Base-by-base conservation (phyloP, 2,329 filamentous ascomycete genomes). In the Plectosphaerella plurivora region DNA sequence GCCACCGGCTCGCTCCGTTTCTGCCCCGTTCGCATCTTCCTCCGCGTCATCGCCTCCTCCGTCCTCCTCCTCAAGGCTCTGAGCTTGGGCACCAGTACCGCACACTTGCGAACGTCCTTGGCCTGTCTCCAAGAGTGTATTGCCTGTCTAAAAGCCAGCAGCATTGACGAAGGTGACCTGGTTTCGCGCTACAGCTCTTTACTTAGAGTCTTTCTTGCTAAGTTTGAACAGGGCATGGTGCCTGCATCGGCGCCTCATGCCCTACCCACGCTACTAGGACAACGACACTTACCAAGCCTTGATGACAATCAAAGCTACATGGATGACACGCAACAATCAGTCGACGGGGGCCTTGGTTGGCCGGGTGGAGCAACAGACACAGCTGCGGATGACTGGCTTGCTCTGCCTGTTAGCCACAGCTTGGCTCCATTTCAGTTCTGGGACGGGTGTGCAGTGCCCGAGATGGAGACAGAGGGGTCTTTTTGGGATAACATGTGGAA, bases 21-120 rank as follows among this genome's bases (percentile, higher is more conserved):
- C 55, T 77, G 73, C 0, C 79, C 79, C 0, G 75, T 80, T 2
- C 68, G 78, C 16, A 76, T 81, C 14, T 79, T 79, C 51, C 63
- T 81, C 3, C 73, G 78, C 22, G 74, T 81, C 45, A 79, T 76
- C 3, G 78, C 76, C 3, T 76, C 76, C 0, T 81, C 78, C 0
- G 78, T 83, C 5, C 80, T 81, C 52, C 65, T 82, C 4, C 73
- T 82, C 58, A 74, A 74, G 25, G 41, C 41, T 6, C n/a, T 44
- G n/a, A 44, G 41, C 16, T 12, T 44, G 6, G 41, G 41, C 10
- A 44, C 41, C 41, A 44, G 18, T 16, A 18, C 41, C 7, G 41
- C 41, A 18, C n/a, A 44, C 41, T n/a, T 44, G n/a, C 18, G 18
- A 16, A 44, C 41, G 6, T 44, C 41, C 5, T 16, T 44, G n/a